phyloP scores from a whole-genome alignment of 2,329 filamentous ascomycete species.

The Davidsoniella neocaledoniae region DNA sequence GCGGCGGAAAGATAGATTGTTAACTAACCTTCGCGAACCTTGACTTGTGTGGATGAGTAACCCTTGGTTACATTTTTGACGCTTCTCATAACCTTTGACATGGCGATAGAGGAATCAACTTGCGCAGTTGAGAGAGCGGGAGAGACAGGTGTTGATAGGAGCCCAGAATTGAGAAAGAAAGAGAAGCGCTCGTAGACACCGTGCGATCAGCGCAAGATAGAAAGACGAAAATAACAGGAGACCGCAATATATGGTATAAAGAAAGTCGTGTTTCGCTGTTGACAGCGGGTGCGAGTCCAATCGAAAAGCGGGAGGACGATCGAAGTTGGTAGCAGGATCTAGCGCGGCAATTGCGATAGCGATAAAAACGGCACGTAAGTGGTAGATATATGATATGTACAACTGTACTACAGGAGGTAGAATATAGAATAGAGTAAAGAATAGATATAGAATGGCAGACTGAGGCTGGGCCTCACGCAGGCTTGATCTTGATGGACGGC shows the following conservation, averaged over 20 bases:
- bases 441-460: not conserved
- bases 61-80: constrained; percentile 99
- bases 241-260: not conserved
- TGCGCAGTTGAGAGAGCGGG: constrained; percentile 7
- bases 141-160: too few species aligned
- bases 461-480: too few species aligned
- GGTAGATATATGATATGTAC: not conserved
- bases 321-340: too few species aligned
- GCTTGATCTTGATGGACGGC: too few species aligned
- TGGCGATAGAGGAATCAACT: constrained; percentile 25
- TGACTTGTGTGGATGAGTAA: constrained; percentile 90
- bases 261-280: not conserved
- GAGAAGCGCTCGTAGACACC: not conserved
- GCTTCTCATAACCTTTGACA: constrained; percentile 95
- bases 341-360: too few species aligned
- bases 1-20: not conserved
- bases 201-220: too few species aligned
- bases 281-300: not conserved
- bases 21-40: constrained; percentile 82
- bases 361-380: too few species aligned
- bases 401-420: too few species aligned
- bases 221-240: not conserved
- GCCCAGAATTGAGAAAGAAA: not conserved
- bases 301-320: not conserved
- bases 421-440: too few species aligned